phyloP scores from a whole-genome alignment of 1,284 basidiomycete genomes.

The Sphagnurus paluster region DNA sequence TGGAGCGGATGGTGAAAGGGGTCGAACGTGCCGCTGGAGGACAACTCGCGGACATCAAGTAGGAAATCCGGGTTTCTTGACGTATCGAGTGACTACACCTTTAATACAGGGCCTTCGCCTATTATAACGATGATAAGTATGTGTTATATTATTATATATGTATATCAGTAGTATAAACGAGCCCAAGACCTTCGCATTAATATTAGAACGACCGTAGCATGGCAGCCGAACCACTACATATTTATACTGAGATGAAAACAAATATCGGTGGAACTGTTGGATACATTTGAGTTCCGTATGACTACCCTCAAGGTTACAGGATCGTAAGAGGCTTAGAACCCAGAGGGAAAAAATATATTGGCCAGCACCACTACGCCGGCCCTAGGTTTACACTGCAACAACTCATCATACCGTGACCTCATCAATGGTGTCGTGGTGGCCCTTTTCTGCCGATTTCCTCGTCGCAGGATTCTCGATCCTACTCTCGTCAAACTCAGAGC shows the following conservation, averaged over 20 bases:
- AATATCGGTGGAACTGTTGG: too few relatives aligned
- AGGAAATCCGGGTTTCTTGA: too few relatives aligned
- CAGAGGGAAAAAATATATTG: too few relatives aligned
- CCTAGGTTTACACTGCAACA: neutral
- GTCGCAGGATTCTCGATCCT: conserved; percentile 13
- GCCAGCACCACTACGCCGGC: too few relatives aligned
- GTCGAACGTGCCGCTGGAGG: conserved; percentile 67
- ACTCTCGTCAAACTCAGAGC: conserved; percentile 4
- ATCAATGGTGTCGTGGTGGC: neutral
- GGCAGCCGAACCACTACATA: neutral
- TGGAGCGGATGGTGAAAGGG: conserved; percentile 52
- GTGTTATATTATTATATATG: too few relatives aligned
- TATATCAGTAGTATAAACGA: too few relatives aligned
- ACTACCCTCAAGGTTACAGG: too few relatives aligned
- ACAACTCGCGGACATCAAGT: conserved; percentile 45
- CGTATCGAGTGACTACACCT: conserved; percentile 8
- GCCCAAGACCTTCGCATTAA: conserved; percentile 4
- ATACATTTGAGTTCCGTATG: too few relatives aligned
- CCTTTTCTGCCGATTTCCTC: neutral
- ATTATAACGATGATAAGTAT: too few relatives aligned
- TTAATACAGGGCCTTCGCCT: too few relatives aligned
- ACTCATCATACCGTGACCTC: neutral
- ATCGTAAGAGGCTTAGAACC: too few relatives aligned
- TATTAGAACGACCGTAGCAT: conserved; percentile 1
- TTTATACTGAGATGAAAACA: too few relatives aligned